These are phyloP conservation scores for Colletotrichum phormii DNA, from an alignment of 2,329 filamentous ascomycete genomes.

Conservation along the genomic window DNA sequence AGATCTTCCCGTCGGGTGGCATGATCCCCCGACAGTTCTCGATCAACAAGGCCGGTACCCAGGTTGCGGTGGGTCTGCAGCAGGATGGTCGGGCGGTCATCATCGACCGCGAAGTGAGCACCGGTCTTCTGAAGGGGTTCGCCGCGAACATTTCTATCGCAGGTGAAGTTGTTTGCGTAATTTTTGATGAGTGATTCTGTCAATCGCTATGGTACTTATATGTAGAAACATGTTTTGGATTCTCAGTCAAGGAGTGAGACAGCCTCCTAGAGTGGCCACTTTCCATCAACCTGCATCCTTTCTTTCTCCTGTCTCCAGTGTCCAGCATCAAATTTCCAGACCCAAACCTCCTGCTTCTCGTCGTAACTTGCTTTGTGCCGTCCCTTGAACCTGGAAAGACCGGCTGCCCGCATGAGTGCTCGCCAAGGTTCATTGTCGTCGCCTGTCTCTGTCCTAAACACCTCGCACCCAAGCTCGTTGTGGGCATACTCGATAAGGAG, in stretches of 20 bases:
- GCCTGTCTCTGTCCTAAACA: neutral
- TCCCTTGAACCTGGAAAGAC: neutral
- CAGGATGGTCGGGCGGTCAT: slow-evolving; percentile 70
- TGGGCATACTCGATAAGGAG: neutral
- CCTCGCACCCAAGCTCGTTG: neutral
- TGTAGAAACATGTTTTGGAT: neutral
- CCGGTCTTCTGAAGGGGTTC: slow-evolving; percentile 65
- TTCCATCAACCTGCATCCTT: neutral
- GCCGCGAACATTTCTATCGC: slow-evolving; percentile 54
- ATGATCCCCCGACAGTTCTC: slow-evolving; percentile 74
- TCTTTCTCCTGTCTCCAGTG: neutral
- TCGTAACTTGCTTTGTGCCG: neutral
- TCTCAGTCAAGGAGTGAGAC: neutral
- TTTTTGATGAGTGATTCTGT: slow-evolving; percentile 57
- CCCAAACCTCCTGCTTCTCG: neutral
- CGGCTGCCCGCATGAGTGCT: neutral
- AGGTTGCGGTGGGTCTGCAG: slow-evolving; percentile 76
- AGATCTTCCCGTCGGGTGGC: slow-evolving; percentile 72
- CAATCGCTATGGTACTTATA: too few relatives aligned
- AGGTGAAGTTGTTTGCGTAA: slow-evolving; percentile 57
- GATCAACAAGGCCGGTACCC: slow-evolving; percentile 71
- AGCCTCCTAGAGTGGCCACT: neutral
- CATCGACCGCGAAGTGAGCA: slow-evolving; percentile 67
- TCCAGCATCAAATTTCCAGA: neutral
- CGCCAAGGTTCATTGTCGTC: neutral